A percentile compares a stretch with the other conserved stretches of the same genome.
Evolutionary conservation across 1,284 basidiomycete species (phyloP).

Genomic region (Phellinidium pouzarii): DNA sequence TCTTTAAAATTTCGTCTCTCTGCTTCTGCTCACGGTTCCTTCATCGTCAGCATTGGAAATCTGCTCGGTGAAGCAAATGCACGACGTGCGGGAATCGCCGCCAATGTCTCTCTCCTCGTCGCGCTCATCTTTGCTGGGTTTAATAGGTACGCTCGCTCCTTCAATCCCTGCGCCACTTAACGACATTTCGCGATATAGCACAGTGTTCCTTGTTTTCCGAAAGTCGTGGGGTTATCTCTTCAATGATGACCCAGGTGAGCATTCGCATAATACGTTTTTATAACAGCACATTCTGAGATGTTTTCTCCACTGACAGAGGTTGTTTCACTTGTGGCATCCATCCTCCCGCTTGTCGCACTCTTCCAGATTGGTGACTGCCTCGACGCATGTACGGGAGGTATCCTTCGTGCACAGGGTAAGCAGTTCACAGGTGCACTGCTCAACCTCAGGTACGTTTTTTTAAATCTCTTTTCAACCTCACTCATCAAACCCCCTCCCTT

Average conservation of each 20-base stretch:
- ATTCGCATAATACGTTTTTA: constrained; percentile 24
- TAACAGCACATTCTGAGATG: background rate
- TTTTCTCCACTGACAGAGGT: constrained; percentile 1
- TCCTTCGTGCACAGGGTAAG: constrained; percentile 59
- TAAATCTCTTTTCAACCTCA: background rate
- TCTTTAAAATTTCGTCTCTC: background rate
- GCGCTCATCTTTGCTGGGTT: constrained; percentile 49
- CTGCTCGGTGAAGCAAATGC: constrained; percentile 70
- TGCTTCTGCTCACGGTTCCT: background rate
- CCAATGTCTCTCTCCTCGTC: constrained; percentile 57
- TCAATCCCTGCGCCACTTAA: background rate
- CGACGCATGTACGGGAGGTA: constrained; percentile 66
- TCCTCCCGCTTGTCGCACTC: constrained; percentile 75
- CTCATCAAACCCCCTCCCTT: constrained; percentile 64
- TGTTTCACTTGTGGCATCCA: constrained; percentile 47
- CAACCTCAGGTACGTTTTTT: constrained; percentile 29
- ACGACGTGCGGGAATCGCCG: constrained; percentile 57
- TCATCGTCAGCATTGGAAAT: constrained; percentile 60
- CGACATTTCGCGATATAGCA: constrained; percentile 31
- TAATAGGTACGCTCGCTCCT: constrained; percentile 47
- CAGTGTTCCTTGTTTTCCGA: constrained; percentile 68
- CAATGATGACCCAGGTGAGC: constrained; percentile 71
- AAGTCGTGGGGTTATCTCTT: constrained; percentile 77
- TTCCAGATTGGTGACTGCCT: constrained; percentile 73
- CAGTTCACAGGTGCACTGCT: constrained; percentile 58